Evolutionary conservation across 2,329 filamentous ascomycete species (phyloP), one percentile per base, ranked within the genome.

Genomic region (Chrysoporthe deuterocubensis): DNA sequence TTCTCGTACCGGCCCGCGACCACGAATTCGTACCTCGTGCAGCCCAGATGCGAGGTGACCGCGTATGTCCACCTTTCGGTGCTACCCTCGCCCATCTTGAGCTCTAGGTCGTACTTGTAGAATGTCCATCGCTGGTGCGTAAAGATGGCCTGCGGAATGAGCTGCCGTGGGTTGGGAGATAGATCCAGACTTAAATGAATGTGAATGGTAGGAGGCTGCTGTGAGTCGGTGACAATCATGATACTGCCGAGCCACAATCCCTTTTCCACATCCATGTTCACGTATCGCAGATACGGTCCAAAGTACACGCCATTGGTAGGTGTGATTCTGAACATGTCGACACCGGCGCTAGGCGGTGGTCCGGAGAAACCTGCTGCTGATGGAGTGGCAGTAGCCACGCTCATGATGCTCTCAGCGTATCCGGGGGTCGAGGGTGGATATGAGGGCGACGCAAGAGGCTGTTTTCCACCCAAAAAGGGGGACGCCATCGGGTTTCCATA

Each of bases 221-320:
- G 91, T 1, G 91, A 90, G 78, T 98, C 96, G 1, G 94, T 97
- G 37, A 98, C 90, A 48, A 99, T 87, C 77, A 99, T 84, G 73
- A 99, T 97, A 58, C 94, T 97, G 21, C 96, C 96, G 21, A 95
- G 83, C 96, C 96, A 99, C 13, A 93, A 76, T 0, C 96, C 94
- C 71, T 90, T 90, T 76, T 98, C 94, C 59, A 98, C 80, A 72
- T 99, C 93, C 94, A 99, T 98, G 75, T 99, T 99, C 42, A 92
- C 92, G 76, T 99, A 99, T 74, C 96, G 87, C 60, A 99, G 83
- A 76, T 98, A 98, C 0, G 96, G 96, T 0, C 96, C 96, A 79
- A 99, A 99, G 80, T 99, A 99, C 1, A 99, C 96, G 4, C 94
- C 94, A 73, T 99, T 99, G 0, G 94, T 97, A 0, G 96, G 94